These are phyloP conservation scores for Amaranthus hypochondriacus DNA, from an alignment of 148 eudicot genomes.

Conservation along the genomic window DNA sequence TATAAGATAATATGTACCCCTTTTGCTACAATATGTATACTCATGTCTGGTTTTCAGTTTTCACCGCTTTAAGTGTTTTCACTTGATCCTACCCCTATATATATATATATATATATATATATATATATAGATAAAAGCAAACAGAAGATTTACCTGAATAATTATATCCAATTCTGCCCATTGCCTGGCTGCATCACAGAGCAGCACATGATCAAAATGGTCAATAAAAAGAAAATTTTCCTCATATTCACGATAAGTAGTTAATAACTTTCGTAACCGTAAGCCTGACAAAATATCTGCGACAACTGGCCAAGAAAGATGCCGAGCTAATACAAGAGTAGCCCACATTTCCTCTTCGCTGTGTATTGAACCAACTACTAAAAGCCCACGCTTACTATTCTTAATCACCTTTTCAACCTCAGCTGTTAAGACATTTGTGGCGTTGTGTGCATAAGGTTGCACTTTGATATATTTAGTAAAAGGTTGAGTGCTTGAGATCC, in stretches of 20 bases:
- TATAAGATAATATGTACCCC: too few species aligned
- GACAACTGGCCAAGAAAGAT: slow-evolving; percentile 86
- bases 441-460: slow-evolving; percentile 31
- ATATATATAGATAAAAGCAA: background rate
- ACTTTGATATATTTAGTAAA: slow-evolving; percentile 56
- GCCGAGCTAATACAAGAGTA: slow-evolving; percentile 75
- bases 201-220: slow-evolving; percentile 79
- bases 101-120: too few species aligned
- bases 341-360: slow-evolving; percentile 88
- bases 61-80: too few species aligned
- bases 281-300: slow-evolving; percentile 85
- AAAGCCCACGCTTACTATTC: slow-evolving; percentile 54
- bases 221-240: slow-evolving; percentile 59
- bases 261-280: slow-evolving; percentile 59
- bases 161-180: slow-evolving; percentile 75
- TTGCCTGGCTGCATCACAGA: slow-evolving; percentile 45
- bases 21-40: too few species aligned
- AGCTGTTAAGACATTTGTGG: slow-evolving; percentile 30
- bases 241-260: slow-evolving; percentile 40
- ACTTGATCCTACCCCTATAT: too few species aligned
- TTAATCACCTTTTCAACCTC: slow-evolving; percentile 54
- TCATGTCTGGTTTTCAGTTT: too few species aligned
- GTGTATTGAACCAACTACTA: slow-evolving; percentile 64
- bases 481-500: slow-evolving; percentile 68
- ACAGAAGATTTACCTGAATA: slow-evolving; percentile 58